Percentiles rank a stretch among this genome's conserved stretches.
These are phyloP conservation scores for Talaromyces thailandensis DNA, from an alignment of 495 filamentous ascomycete genomes.

Conservation along the genomic window DNA sequence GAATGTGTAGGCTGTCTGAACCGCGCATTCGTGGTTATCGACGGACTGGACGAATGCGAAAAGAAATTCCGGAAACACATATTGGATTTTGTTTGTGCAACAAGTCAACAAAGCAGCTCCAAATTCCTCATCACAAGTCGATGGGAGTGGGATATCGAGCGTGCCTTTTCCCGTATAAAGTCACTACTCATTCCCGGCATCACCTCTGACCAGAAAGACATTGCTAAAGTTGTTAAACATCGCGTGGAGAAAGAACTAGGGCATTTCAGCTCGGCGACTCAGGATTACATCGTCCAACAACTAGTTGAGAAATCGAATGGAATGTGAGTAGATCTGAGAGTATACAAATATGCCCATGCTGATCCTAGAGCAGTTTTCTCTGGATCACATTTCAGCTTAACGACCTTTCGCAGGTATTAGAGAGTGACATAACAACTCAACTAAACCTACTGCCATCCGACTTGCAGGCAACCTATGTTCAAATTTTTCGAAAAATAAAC, in stretches of 20 bases:
- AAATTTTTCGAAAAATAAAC: slow-evolving; percentile 1
- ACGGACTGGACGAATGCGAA: slow-evolving; percentile 3
- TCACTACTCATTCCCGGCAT: background rate
- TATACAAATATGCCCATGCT: background rate
- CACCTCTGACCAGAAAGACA: background rate
- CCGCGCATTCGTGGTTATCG: background rate
- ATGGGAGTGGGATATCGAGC: background rate
- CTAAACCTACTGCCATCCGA: background rate
- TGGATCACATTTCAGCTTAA: slow-evolving; percentile 3
- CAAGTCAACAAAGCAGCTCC: background rate
- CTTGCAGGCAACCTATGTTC: background rate
- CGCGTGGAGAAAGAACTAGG: slow-evolving; percentile 1
- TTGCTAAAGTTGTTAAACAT: slow-evolving; percentile 2
- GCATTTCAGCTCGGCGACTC: background rate
- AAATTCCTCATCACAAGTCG: slow-evolving; percentile 3
- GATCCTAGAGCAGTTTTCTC: background rate
- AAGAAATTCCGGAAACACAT: background rate
- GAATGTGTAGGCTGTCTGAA: background rate
- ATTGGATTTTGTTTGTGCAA: background rate
- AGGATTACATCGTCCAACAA: background rate
- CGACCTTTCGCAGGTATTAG: background rate
- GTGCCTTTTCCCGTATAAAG: background rate
- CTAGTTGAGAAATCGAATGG: background rate
- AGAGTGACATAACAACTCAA: background rate
- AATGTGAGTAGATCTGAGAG: background rate